Evolutionary conservation across 225 moss, liverwort and hornwort species (phyloP).

Genomic region (Neckera pumila): DNA sequence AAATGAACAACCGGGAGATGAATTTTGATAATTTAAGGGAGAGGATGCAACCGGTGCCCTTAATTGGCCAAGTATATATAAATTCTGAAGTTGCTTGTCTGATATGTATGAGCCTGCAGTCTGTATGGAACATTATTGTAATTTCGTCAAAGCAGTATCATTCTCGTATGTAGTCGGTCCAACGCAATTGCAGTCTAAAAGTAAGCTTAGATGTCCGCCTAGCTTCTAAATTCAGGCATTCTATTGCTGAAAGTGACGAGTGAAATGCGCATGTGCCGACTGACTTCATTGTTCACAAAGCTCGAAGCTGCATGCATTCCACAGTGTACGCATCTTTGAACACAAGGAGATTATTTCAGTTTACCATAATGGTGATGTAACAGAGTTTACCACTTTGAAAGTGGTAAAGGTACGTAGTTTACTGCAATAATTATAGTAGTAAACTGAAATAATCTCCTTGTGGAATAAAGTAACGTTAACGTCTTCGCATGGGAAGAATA

Average conservation of each 20-base stretch:
- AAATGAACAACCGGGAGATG: too few relatives aligned
- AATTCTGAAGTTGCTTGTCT: not conserved
- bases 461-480: not conserved
- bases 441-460: too few relatives aligned
- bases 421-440: too few relatives aligned
- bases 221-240: not conserved
- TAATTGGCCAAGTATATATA: too few relatives aligned
- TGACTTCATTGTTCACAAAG: not conserved
- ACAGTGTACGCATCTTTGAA: not conserved
- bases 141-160: not conserved
- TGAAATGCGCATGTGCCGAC: not conserved
- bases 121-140: not conserved
- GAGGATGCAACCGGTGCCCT: too few relatives aligned
- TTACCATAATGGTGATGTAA: too few relatives aligned
- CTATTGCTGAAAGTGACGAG: not conserved
- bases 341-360: too few relatives aligned
- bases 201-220: not conserved
- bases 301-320: not conserved
- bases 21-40: too few relatives aligned
- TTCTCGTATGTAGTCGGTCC: not conserved
- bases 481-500: not conserved
- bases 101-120: not conserved
- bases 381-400: too few relatives aligned
- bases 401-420: too few relatives aligned
- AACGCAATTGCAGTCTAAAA: not conserved